phyloP scores from a whole-genome alignment of 164 flowering plant genomes.

The Liriodendron chinense region DNA sequence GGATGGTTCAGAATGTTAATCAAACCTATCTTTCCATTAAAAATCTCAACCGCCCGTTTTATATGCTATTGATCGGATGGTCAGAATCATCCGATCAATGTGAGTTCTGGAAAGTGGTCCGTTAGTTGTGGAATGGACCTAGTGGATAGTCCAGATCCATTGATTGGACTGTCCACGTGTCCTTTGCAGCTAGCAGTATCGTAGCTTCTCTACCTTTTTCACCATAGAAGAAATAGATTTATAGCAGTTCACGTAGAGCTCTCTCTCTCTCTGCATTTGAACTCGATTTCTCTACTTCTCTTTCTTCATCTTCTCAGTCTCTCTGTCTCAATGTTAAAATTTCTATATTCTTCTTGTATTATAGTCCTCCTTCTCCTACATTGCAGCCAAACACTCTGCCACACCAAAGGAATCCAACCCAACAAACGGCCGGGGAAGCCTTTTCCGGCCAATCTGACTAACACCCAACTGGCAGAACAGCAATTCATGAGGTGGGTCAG shows the following conservation, averaged over 20 bases:
- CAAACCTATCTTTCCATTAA: not conserved
- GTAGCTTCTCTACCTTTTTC: not conserved
- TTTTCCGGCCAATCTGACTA: slow-evolving; percentile 36
- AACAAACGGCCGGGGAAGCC: slow-evolving; percentile 22
- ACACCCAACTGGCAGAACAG: slow-evolving; percentile 54
- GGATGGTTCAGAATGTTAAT: not conserved
- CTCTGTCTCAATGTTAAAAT: slow-evolving; percentile 26
- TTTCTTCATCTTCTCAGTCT: slow-evolving; percentile 15
- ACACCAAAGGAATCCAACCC: slow-evolving; percentile 48
- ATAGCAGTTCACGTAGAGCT: not conserved
- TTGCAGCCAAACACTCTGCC: slow-evolving; percentile 33
- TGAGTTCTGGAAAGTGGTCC: not conserved
- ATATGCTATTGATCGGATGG: not conserved
- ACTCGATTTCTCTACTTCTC: slow-evolving; percentile 5
- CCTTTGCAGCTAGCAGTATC: not conserved
- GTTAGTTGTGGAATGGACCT: not conserved
- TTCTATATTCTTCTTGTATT: slow-evolving; percentile 17
- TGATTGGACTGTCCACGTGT: not conserved
- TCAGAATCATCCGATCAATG: not conserved
- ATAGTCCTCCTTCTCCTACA: slow-evolving; percentile 33
- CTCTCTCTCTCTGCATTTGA: slow-evolving; percentile 1
- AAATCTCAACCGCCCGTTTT: not conserved
- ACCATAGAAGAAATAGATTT: not conserved
- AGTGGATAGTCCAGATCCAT: not conserved
- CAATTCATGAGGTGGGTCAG: slow-evolving; percentile 94